Evolutionary conservation across 2,329 filamentous ascomycete species (phyloP).

Genomic region (Verticillium longisporum): DNA sequence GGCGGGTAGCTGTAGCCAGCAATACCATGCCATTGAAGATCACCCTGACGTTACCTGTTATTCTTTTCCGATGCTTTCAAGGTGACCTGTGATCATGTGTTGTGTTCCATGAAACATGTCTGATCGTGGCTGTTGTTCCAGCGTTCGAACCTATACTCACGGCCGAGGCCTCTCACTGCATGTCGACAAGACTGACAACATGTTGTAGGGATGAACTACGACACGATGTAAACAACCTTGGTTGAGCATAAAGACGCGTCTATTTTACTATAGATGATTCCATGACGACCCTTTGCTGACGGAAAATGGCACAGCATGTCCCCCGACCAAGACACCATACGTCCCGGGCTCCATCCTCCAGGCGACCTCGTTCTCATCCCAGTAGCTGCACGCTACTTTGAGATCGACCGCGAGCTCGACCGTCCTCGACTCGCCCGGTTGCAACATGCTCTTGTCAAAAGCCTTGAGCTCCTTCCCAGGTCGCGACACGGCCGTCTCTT

Average conservation of each 20-base stretch:
- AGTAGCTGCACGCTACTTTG: slow-evolving; percentile 7
- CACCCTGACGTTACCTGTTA: slow-evolving; percentile 4
- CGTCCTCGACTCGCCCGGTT: not conserved
- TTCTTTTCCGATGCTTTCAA: not conserved
- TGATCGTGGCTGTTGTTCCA: slow-evolving; percentile 3
- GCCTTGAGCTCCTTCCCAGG: slow-evolving; percentile 11
- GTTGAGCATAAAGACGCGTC: too few relatives aligned
- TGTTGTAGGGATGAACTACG: too few relatives aligned
- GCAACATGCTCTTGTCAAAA: slow-evolving; percentile 7
- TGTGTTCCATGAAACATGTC: not conserved
- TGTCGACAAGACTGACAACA: too few relatives aligned
- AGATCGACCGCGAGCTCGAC: slow-evolving; percentile 5
- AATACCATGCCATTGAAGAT: slow-evolving; percentile 15
- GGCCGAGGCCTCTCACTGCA: too few relatives aligned
- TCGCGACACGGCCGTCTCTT: slow-evolving; percentile 2
- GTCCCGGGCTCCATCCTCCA: slow-evolving; percentile 8
- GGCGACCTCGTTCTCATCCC: slow-evolving; percentile 5
- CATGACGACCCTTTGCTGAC: slow-evolving; percentile 1
- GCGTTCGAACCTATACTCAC: not conserved
- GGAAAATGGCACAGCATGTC: not conserved
- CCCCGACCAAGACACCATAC: slow-evolving; percentile 6
- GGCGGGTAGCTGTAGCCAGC: slow-evolving; percentile 10
- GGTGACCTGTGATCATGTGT: not conserved
- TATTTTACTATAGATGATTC: slow-evolving; percentile 1
- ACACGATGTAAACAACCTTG: too few relatives aligned